Evolutionary conservation across 805 yeast species (phyloP).

Genomic region (Yamadazyma tumulicola): DNA sequence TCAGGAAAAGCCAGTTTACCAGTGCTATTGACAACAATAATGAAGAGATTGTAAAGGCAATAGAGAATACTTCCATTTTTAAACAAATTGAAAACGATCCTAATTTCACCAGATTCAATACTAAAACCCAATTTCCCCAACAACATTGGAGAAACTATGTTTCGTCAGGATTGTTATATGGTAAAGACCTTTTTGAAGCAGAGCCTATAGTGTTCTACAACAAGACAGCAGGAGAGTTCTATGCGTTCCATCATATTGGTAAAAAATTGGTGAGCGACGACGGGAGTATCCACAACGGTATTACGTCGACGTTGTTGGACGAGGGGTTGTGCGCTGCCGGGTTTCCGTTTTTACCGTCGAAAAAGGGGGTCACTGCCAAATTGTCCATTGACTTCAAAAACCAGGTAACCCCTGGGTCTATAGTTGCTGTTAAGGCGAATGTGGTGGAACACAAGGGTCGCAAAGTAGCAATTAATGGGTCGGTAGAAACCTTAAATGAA

Average conservation of each 20-base stretch:
- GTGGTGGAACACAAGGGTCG: slow-evolving; percentile 70
- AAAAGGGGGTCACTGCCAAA: slow-evolving; percentile 86
- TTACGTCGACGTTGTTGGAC: slow-evolving; percentile 74
- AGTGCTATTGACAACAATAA: slow-evolving; percentile 17
- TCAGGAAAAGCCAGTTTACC: slow-evolving; percentile 18
- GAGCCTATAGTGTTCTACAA: slow-evolving; percentile 71
- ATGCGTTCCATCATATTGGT: slow-evolving; percentile 73
- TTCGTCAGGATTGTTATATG: slow-evolving; percentile 67
- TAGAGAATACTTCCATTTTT: slow-evolving; percentile 18
- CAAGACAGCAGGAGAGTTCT: slow-evolving; percentile 47
- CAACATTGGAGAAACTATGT: slow-evolving; percentile 64
- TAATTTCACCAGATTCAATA: slow-evolving; percentile 9
- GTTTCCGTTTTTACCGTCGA: slow-evolving; percentile 72
- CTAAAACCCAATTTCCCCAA: slow-evolving; percentile 41
- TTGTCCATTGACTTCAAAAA: slow-evolving; percentile 62
- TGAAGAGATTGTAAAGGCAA: slow-evolving; percentile 16
- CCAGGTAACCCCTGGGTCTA: slow-evolving; percentile 59
- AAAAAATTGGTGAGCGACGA: slow-evolving; percentile 59
- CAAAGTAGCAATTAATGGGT: slow-evolving; percentile 76
- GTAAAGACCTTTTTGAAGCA: slow-evolving; percentile 63
- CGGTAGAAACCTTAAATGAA: slow-evolving; percentile 44
- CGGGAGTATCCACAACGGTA: slow-evolving; percentile 78
- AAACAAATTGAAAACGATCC: slow-evolving; percentile 15
- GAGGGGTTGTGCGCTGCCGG: slow-evolving; percentile 86
- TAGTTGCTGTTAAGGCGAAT: slow-evolving; percentile 63